Percentiles rank a stretch among this genome's conserved stretches.
Conservation (phyloP, 176 grass and related monocot species). For the Musa acuminata region DNA sequence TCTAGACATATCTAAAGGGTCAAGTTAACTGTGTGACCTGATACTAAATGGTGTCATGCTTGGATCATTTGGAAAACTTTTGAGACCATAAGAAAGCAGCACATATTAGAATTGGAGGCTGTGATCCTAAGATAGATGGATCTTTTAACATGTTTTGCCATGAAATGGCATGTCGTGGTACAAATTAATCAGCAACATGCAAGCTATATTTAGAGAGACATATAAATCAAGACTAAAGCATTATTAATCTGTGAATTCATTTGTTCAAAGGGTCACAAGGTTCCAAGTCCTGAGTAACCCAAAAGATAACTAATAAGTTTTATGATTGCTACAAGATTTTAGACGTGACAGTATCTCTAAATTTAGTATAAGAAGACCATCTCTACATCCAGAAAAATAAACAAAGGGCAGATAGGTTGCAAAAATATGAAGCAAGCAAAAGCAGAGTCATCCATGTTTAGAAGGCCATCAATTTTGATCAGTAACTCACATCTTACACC, state of each 20-base stretch:
- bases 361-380: neutral
- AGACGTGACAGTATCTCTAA: neutral
- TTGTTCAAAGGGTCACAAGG: neutral
- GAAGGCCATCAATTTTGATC: neutral
- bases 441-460: neutral
- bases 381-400: neutral
- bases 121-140: too few relatives aligned
- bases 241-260: neutral
- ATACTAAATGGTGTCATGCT: too few relatives aligned
- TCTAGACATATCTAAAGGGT: too few relatives aligned
- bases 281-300: neutral
- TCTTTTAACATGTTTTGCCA: too few relatives aligned
- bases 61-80: too few relatives aligned
- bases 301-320: neutral
- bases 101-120: too few relatives aligned
- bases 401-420: neutral
- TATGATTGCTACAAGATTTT: neutral
- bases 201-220: too few relatives aligned
- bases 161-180: too few relatives aligned
- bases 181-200: too few relatives aligned
- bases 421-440: neutral
- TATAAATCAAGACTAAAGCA: too few relatives aligned
- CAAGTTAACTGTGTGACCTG: too few relatives aligned
- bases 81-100: too few relatives aligned
- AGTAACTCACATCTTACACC: neutral